Evolutionary conservation across 345 rosid genomes (phyloP), one percentile per base, ranked within the genome.

Genomic region (Erodium maritimum): DNA sequence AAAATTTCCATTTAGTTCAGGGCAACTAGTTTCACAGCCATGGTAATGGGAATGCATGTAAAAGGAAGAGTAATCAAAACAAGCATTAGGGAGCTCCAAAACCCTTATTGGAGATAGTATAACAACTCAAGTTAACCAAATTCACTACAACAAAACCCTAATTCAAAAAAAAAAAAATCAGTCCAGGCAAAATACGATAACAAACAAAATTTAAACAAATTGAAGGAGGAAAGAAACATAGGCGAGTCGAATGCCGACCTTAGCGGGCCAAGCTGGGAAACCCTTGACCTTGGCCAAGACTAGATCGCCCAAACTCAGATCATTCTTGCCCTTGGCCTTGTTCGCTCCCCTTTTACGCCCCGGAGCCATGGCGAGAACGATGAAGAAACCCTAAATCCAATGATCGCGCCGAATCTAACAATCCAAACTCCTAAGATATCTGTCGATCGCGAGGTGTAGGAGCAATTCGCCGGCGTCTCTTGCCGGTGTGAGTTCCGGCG

Each of bases 271-370:
- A 69, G 78, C 64, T 65, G 96, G 98, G 65, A 79, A 85, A 21
- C 99, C 99, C 84, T 93, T 93, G 71, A 89, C 95, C 76, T 80
- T 93, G 58, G 99, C 99, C 54, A 93, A 91, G 55, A 93, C 97
- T 33, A 93, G 95, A 85, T 89, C 97, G 68, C 99, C 99, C 65
- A 87, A 60, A 61, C 87, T 82, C 76, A 89, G 69, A 74, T 78
- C 81, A 54, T 68, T 75, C 84, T 77, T 82, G 5, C 65, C 67
- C 54, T 67, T 76, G 22, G 71, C 78, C 66, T 85, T 89, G 72
- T 62, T 85, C 66, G 73, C 90, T 74, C 88, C 97, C 71, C 55
- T 87, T 73, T 55, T 87, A 75, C 95, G 94, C 73, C 82, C 75
- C 59, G 87, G 85, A 65, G 86, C 96, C 91, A 85, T 87, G 51